Evolutionary conservation across 176 grass and related monocot species (phyloP), one percentile per base, ranked within the genome.

Genomic region (Carex parvula): DNA sequence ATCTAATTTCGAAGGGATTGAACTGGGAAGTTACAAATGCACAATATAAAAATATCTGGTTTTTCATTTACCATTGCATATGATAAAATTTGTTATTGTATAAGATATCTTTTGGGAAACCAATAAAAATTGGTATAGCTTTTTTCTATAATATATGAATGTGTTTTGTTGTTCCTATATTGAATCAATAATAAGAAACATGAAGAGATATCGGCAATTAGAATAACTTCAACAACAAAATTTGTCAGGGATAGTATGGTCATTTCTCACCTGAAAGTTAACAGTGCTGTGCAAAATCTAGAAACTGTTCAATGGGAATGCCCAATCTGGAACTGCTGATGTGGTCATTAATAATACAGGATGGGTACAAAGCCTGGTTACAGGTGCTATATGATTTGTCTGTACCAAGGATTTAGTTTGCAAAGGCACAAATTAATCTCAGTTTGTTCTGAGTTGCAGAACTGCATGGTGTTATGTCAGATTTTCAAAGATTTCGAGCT

Each of bases 251-350:
- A 14, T 15, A 6, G 64, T 66, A 30, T 65, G 8, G 21, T 65
- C 10, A 12, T 65, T 65, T 65, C 24, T 33, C 29, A 33, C 22
- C 64, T 66, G 11, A 22, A 50, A 73, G 69, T 50, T 73, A 24
- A 48, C 41, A 50, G 41, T 48, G n/a, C 18, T 73, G 89, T 86
- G 83, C 87, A 86, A 91, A 98, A 84, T 64, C 71, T 93, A 94
- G 76, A 95, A 86, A 86, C 92, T 90, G 60, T 98, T 95, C 58
- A 90, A 88, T 83, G 91, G 90, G 10, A 98, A 93, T 91, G 88
- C 86, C 79, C 87, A 93, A 93, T 93, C 90, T 64, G 88, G 87
- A 90, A 92, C 92, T 85, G 88, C 90, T 0, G 89, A 90, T 82
- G 91, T 98, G 92, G 54, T 93, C 74, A 90, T 94, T 50, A 92